Evolutionary conservation across 345 rosid species (phyloP).

Genomic region (Luvunga scandens): DNA sequence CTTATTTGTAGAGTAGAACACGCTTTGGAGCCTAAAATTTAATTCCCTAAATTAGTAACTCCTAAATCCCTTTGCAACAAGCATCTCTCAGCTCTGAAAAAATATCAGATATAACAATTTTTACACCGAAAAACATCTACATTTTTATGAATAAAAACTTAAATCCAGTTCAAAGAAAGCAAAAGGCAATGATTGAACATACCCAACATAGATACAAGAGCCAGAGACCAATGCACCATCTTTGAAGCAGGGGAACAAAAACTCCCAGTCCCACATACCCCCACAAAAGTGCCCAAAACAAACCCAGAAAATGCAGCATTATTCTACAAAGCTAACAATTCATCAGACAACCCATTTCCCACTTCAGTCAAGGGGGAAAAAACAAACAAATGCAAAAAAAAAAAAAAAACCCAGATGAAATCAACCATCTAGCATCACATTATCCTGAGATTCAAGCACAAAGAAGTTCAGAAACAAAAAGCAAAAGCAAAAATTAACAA

Average conservation of each 20-base stretch:
- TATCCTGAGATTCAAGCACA: constrained; percentile 30
- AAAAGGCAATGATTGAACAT: background rate
- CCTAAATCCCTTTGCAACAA: background rate
- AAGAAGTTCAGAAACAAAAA: background rate
- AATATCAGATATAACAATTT: background rate
- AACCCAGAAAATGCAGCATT: constrained; percentile 29
- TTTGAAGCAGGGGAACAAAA: background rate
- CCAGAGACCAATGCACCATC: background rate
- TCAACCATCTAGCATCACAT: constrained; percentile 13
- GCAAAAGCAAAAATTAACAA: background rate
- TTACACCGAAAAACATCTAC: background rate
- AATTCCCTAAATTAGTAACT: background rate
- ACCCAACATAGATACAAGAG: background rate
- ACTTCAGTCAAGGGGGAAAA: background rate
- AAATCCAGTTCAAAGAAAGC: background rate
- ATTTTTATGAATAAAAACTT: background rate
- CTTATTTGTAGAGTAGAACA: background rate
- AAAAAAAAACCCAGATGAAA: constrained; percentile 20
- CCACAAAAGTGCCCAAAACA: constrained; percentile 19
- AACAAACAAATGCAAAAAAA: constrained; percentile 1
- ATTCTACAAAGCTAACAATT: constrained; percentile 5
- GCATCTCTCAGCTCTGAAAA: background rate
- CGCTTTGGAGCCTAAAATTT: background rate
- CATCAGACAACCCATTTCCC: background rate
- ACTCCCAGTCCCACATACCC: background rate